Evolutionary conservation across 371 early-diverging fungal species (phyloP), one percentile per base, ranked within the genome.

Genomic region (Sporodiniella umbellata): DNA sequence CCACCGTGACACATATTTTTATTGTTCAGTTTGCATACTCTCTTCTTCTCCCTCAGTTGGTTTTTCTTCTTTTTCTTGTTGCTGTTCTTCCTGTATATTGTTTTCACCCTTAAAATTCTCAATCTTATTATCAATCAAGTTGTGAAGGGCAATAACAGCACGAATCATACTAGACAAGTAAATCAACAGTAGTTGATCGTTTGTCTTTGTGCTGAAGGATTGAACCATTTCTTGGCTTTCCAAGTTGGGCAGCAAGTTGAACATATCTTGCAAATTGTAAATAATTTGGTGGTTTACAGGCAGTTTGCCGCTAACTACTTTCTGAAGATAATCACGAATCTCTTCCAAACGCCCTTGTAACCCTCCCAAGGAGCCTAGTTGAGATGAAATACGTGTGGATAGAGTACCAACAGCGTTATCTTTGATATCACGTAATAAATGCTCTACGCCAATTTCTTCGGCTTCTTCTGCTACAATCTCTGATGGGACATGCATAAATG

Each of bases 361-460:
- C 7, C 96, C 94, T 40, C 89, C 89, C 57, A 97, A 68, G 1
- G 95, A 95, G 23, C 89, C 81, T 53, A 97, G 71, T 71, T 96
- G 96, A 60, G 87, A 80, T 7, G 84, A 85, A 39, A 98, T 86
- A 28, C 92, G 86, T 18, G 90, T 92, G 0, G 95, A 90, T 42
- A 98, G 73, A 18, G 95, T 90, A 11, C 97, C 95, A n/a, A 92
- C 89, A 17, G 94, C 88, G 51, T 86, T 94, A 70, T 96, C 99
- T 72, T 96, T 96, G 60, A 99, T 94, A 66, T 99, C 99, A 53
- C 99, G 87, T 49, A 99, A 79, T 58, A 99, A 80, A 65, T 99
- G 99, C 68, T 99, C 99, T 1, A 99, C 99, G 49, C 99, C 99
- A 60, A 99, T 98, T 72, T 99, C 99, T 75, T 99, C 99, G 8